Evolutionary conservation across 805 yeast species (phyloP).

Genomic region (Saturnispora quitensis): DNA sequence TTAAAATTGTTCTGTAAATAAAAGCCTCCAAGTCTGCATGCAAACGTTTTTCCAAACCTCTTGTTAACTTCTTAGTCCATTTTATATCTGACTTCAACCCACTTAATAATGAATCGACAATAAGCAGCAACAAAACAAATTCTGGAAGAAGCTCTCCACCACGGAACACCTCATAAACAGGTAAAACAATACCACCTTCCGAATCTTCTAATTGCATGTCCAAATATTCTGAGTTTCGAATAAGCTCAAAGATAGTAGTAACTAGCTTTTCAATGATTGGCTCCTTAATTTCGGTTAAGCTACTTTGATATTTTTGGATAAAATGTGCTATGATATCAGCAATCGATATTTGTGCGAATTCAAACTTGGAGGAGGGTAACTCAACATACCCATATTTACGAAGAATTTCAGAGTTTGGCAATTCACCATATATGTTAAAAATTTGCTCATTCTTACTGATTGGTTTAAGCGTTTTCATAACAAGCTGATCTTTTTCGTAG

Average conservation of each 20-base stretch:
- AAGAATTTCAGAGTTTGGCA: slow-evolving; percentile 83
- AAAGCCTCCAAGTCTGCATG: slow-evolving; percentile 24
- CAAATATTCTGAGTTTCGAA: slow-evolving; percentile 29
- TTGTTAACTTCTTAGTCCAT: slow-evolving; percentile 25
- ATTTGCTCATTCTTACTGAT: slow-evolving; percentile 66
- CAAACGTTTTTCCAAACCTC: slow-evolving; percentile 14
- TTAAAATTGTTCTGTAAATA: slow-evolving; percentile 44
- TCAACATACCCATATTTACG: slow-evolving; percentile 92
- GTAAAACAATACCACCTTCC: slow-evolving; percentile 35
- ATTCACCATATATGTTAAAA: slow-evolving; percentile 82
- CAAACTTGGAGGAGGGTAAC: slow-evolving; percentile 55
- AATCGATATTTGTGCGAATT: slow-evolving; percentile 69
- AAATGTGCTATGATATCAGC: slow-evolving; percentile 33
- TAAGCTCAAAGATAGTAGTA: slow-evolving; percentile 30
- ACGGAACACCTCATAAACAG: slow-evolving; percentile 52
- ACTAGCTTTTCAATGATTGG: slow-evolving; percentile 17
- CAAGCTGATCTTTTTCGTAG: slow-evolving; percentile 39
- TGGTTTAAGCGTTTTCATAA: slow-evolving; percentile 60
- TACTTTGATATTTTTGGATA: slow-evolving; percentile 17
- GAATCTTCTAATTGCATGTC: slow-evolving; percentile 24
- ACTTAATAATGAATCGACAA: slow-evolving; percentile 33
- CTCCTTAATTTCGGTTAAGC: slow-evolving; percentile 15
- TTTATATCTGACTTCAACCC: slow-evolving; percentile 24
- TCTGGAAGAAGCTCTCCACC: slow-evolving; percentile 57
- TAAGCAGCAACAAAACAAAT: slow-evolving; percentile 43